phyloP scores from a whole-genome alignment of 139 green algal species.

The Edaphochlamys debaryana region DNA sequence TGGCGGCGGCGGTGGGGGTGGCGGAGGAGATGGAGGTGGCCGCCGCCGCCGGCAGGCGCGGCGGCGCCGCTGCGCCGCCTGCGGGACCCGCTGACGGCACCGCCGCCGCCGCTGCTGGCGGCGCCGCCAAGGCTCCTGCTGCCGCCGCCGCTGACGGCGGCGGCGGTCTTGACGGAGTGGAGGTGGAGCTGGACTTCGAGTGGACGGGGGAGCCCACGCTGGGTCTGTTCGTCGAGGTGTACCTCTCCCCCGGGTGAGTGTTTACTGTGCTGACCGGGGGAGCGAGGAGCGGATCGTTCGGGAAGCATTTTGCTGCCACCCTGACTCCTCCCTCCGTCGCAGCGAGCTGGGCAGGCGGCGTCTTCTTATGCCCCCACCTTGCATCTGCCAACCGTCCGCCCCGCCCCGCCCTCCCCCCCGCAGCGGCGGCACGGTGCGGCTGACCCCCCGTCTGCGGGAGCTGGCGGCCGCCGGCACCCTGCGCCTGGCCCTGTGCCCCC shows the following conservation, averaged over 20 bases:
- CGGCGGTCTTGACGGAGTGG: neutral
- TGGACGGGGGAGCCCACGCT: slow-evolving; percentile 16
- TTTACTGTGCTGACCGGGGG: neutral
- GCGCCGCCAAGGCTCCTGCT: neutral
- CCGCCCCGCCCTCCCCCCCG: no score
- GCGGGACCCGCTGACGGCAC: neutral
- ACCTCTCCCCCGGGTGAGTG: slow-evolving; percentile 18
- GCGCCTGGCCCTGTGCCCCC: slow-evolving; percentile 22
- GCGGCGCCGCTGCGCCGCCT: neutral
- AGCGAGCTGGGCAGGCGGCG: no score
- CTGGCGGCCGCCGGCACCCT: slow-evolving; percentile 32
- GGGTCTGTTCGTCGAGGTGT: slow-evolving; percentile 29
- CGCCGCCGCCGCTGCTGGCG: neutral
- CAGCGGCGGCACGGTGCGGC: slow-evolving; percentile 19
- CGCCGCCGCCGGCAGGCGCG: no score
- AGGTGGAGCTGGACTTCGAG: slow-evolving; percentile 43
- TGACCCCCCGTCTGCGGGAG: slow-evolving; percentile 15
- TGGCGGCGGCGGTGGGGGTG: slow-evolving; percentile 23
- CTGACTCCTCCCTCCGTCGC: neutral
- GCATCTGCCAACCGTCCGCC: no score
- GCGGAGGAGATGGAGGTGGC: neutral
- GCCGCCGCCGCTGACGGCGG: neutral
- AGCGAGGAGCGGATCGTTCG: neutral
- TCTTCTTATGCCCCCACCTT: no score
- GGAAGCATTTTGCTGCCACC: neutral